Percentiles rank a stretch among this genome's conserved stretches.
Evolutionary conservation across 2,329 filamentous ascomycete species (phyloP).

Genomic region (Trichoderma asperellum): DNA sequence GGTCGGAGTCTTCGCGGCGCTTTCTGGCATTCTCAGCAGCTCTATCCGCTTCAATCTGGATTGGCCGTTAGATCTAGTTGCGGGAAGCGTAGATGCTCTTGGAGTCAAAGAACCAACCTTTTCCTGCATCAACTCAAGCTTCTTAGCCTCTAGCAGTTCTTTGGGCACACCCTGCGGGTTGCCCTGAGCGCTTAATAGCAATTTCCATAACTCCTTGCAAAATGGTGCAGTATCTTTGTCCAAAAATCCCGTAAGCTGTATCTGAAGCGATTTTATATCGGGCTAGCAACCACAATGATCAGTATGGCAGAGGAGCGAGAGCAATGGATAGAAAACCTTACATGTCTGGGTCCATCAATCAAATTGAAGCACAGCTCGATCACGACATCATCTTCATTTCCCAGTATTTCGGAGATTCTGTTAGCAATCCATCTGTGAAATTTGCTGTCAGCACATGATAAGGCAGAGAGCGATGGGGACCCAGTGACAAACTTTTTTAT

Average conservation of each 20-base stretch:
- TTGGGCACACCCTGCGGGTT: constrained; percentile 91
- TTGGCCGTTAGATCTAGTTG: constrained; percentile 18
- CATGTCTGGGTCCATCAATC: constrained; percentile 74
- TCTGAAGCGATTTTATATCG: constrained; percentile 93
- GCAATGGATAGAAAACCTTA: constrained; percentile 43
- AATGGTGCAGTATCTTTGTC: constrained; percentile 88
- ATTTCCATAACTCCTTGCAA: constrained; percentile 90
- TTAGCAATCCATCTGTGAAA: constrained; percentile 82
- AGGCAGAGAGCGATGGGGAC: neutral
- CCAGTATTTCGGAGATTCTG: constrained; percentile 83
- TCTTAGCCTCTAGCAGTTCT: constrained; percentile 94
- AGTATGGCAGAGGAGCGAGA: neutral
- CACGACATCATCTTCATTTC: constrained; percentile 94
- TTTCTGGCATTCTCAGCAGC: constrained; percentile 75
- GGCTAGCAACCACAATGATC: constrained; percentile 61
- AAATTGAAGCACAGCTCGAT: constrained; percentile 78
- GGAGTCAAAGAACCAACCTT: constrained; percentile 64
- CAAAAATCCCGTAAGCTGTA: constrained; percentile 91
- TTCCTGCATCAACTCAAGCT: constrained; percentile 89
- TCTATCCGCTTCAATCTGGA: constrained; percentile 78
- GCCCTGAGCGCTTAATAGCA: constrained; percentile 86
- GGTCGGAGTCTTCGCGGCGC: constrained; percentile 70
- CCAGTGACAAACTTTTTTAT: constrained; percentile 81
- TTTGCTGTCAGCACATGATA: constrained; percentile 22
- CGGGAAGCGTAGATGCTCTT: neutral